Conservation (phyloP, 176 grass and related monocot genomes). For the Phoenix dactylifera region DNA sequence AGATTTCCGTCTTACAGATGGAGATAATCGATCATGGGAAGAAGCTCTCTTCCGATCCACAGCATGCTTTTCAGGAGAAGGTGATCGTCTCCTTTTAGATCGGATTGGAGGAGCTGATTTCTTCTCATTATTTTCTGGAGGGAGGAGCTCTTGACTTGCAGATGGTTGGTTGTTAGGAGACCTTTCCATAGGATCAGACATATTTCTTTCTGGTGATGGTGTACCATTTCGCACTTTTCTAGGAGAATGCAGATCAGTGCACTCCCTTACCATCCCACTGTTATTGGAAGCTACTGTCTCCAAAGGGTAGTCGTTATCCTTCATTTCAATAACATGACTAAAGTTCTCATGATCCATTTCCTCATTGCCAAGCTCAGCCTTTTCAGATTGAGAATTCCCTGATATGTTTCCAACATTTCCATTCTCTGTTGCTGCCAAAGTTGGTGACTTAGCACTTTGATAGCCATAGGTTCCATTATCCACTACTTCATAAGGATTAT, state of each 20-base stretch:
- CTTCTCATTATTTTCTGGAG: constrained; percentile 14
- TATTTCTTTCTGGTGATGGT: too few species aligned
- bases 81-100: constrained; percentile 18
- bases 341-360: constrained; percentile 32
- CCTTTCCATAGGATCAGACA: too few species aligned
- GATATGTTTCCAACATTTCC: constrained; percentile 11
- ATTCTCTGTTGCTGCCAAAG: constrained; percentile 22
- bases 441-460: constrained; percentile 26
- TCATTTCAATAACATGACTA: constrained; percentile 19
- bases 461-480: constrained; percentile 20
- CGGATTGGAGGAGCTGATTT: constrained; percentile 34
- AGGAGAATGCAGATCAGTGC: constrained; percentile 3
- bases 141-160: constrained; percentile 20
- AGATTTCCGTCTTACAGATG: constrained; percentile 35
- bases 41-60: constrained; percentile 31
- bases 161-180: constrained; percentile 21
- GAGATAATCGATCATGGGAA: constrained; percentile 37
- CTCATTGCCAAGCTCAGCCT: constrained; percentile 32
- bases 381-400: constrained; percentile 24
- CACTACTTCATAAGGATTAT: constrained; percentile 31
- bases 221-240: too few species aligned
- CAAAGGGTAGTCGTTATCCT: constrained; percentile 33
- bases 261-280: constrained; percentile 21
- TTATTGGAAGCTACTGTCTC: constrained; percentile 23
- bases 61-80: constrained; percentile 44